Percentiles rank a stretch among this genome's conserved stretches.
phyloP scores from a whole-genome alignment of 176 grass and related monocot genomes.

The Rhynchospora pubera region DNA sequence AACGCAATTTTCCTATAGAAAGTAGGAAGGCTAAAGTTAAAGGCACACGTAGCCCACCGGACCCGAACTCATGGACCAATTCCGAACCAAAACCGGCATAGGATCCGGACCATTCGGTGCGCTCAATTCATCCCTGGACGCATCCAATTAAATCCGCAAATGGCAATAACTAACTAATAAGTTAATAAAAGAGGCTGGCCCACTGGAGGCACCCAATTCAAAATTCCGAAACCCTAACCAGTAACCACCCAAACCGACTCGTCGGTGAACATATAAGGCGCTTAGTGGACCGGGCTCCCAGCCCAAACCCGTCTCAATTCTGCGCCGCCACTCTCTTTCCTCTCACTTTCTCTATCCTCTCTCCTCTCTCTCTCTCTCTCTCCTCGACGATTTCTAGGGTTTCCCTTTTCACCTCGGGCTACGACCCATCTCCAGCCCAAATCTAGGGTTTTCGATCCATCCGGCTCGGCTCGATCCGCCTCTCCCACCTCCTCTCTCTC shows the following conservation, averaged over 20 bases:
- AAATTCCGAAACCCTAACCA: constrained; percentile 7
- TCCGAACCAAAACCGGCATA: not conserved
- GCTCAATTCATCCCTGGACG: not conserved
- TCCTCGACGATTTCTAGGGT: not conserved
- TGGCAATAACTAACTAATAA: too few species aligned
- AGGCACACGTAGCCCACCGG: not conserved
- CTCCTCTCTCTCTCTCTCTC: not conserved
- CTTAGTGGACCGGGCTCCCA: constrained; percentile 12
- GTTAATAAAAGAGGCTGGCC: constrained; percentile 12
- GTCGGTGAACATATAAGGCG: not conserved
- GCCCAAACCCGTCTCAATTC: constrained; percentile 19
- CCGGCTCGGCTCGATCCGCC: constrained; percentile 12
- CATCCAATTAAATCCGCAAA: not conserved
- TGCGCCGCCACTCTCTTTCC: constrained; percentile 12
- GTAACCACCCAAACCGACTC: not conserved
- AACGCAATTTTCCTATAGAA: too few species aligned
- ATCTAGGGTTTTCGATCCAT: constrained; percentile 26
- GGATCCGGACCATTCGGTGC: too few species aligned
- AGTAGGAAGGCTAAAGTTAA: not conserved
- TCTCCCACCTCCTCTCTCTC: not conserved
- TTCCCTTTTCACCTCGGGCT: not conserved
- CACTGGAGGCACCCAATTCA: constrained; percentile 15
- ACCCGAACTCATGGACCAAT: not conserved
- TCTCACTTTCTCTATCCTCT: not conserved
- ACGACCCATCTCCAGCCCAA: constrained; percentile 21